A percentile compares a stretch with the other conserved stretches of the same genome.
phyloP scores from a whole-genome alignment of 2,329 filamentous ascomycete genomes.

The Eurotiales sp. region DNA sequence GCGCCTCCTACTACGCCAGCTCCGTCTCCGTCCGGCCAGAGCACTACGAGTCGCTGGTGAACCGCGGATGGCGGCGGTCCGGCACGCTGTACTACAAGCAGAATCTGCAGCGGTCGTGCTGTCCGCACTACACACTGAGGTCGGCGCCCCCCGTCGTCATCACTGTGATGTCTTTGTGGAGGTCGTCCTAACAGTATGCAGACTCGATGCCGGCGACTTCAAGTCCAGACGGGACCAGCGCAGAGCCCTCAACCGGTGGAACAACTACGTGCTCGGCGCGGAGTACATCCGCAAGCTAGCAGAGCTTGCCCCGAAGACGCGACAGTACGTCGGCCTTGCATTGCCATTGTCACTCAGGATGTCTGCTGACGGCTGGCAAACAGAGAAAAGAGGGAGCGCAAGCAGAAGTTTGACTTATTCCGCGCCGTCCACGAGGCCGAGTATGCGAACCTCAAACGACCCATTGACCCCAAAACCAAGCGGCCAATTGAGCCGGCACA shows the following conservation, averaged over 20 bases:
- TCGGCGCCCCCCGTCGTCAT: constrained; percentile 16
- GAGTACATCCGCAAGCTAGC: constrained; percentile 46
- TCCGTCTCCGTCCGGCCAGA: constrained; percentile 41
- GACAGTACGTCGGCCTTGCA: constrained; percentile 34
- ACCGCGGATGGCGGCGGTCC: constrained; percentile 49
- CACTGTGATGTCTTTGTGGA: too few species aligned
- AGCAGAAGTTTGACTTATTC: constrained; percentile 42
- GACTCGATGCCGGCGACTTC: constrained; percentile 42
- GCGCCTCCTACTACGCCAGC: constrained; percentile 45
- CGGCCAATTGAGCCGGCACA: constrained; percentile 46
- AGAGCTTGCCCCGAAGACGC: constrained; percentile 41
- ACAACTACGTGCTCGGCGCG: constrained; percentile 44
- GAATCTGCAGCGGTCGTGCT: constrained; percentile 72
- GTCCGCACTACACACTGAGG: constrained; percentile 69
- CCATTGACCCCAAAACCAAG: constrained; percentile 42
- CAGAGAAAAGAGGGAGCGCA: constrained; percentile 43
- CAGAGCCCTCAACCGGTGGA: constrained; percentile 47
- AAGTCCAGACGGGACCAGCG: constrained; percentile 45
- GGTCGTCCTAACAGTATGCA: too few species aligned
- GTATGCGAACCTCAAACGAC: constrained; percentile 41
- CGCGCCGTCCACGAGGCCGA: constrained; percentile 43
- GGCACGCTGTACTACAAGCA: constrained; percentile 50
- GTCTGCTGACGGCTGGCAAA: too few species aligned
- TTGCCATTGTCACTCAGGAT: neutral
- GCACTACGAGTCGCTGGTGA: constrained; percentile 47